Evolutionary conservation across 75 land plant genomes (phyloP).

Genomic region (Picea sitchensis): DNA sequence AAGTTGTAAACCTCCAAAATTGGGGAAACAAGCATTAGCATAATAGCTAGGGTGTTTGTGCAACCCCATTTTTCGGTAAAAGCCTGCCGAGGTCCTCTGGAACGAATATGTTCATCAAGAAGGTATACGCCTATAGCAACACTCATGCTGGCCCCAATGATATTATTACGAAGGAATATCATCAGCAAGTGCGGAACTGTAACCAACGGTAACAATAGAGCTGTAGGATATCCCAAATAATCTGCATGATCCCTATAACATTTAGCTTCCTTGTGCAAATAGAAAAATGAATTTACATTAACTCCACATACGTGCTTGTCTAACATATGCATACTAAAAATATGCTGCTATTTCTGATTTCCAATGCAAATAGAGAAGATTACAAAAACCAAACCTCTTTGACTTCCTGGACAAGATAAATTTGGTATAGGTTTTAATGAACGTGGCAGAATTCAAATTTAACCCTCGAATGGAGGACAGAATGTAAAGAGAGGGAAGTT

Average conservation of each 20-base stretch:
- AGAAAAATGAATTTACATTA: neutral
- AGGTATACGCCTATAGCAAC: neutral
- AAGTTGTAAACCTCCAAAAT: constrained; percentile 3
- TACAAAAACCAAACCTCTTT: neutral
- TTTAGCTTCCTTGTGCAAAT: neutral
- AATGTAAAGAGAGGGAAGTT: neutral
- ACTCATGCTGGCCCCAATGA: neutral
- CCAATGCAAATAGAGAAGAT: neutral
- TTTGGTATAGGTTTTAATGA: neutral
- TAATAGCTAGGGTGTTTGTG: neutral
- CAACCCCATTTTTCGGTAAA: neutral
- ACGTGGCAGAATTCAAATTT: neutral
- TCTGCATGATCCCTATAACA: neutral
- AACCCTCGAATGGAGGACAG: neutral
- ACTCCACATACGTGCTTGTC: neutral
- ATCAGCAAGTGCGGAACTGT: constrained; percentile 5
- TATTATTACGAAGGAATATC: constrained; percentile 4
- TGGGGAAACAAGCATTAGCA: neutral
- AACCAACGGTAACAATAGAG: neutral
- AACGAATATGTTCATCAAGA: constrained; percentile 1
- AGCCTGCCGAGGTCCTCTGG: neutral
- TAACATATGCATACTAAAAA: neutral
- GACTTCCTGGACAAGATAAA: neutral
- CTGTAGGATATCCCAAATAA: constrained; percentile 3
- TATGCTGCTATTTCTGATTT: neutral